Evolutionary conservation across 768 basidiomycete species (phyloP).

Genomic region (Russula emetica): DNA sequence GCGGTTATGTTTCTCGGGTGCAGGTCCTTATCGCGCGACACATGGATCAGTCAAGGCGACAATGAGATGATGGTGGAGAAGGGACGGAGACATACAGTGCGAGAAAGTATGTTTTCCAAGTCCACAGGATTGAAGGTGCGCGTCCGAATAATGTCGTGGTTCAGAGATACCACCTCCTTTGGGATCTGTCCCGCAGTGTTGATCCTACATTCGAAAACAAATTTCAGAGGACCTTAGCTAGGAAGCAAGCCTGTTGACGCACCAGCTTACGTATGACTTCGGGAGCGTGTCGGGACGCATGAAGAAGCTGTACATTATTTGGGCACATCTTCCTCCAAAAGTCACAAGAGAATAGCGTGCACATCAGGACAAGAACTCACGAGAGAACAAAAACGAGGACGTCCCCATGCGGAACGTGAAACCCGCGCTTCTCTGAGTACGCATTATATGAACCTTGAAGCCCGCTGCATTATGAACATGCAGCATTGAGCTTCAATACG

Average conservation of each 20-base stretch:
- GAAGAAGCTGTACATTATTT: constrained; percentile 80
- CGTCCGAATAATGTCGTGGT: constrained; percentile 16
- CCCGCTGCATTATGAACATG: constrained; percentile 47
- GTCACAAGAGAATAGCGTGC: neutral
- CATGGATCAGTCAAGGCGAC: neutral
- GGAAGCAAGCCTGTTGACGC: constrained; percentile 27
- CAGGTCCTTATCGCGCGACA: constrained; percentile 5
- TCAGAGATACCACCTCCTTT: constrained; percentile 15
- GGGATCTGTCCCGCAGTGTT: constrained; percentile 19
- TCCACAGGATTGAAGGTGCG: constrained; percentile 9
- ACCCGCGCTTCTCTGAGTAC: constrained; percentile 59
- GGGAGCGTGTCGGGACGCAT: constrained; percentile 81
- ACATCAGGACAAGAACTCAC: constrained; percentile 37
- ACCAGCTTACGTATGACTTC: constrained; percentile 74
- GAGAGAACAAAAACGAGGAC: constrained; percentile 74
- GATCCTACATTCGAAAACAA: constrained; percentile 22
- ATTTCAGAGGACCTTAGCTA: constrained; percentile 15
- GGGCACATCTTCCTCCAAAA: constrained; percentile 56
- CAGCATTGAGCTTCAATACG: neutral
- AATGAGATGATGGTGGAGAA: no score
- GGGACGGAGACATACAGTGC: constrained; percentile 5
- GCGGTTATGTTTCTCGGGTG: constrained; percentile 6
- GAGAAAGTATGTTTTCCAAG: constrained; percentile 11
- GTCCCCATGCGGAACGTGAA: constrained; percentile 78
- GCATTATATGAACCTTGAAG: constrained; percentile 87